Base-by-base conservation (phyloP, 2,329 filamentous ascomycete species). In the Metarhizium anisopliae region DNA sequence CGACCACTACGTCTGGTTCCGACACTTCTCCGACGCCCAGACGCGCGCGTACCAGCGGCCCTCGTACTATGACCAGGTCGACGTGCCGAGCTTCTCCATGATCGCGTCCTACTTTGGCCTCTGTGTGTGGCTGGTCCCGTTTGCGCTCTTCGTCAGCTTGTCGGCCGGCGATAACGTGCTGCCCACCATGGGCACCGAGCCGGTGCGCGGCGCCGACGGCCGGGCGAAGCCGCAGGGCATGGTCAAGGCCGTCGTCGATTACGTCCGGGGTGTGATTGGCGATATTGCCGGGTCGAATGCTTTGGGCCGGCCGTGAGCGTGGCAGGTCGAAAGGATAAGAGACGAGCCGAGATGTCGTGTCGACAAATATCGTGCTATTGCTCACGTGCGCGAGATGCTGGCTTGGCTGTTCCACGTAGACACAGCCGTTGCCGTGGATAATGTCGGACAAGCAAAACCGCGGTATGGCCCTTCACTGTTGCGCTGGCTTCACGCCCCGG, bases 1-100 rank as follows among this genome's bases (percentile, higher is more conserved):
- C 40, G 96, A 99, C 71, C 94, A 99, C 70, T 96, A 90, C 73
- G 77, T 95, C 52, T 99, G 94, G 93, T 97, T 99, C 78, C 83
- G 83, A 56, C 86, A 97, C 73, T 99, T 99, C 72, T 93, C 88
- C 57, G 73, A 78, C 55, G 77, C 80, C 55, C 80, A 86, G 60
- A 71, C 80, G 51, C 72, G 71, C 54, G 76, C 83, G 3, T 83
- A 85, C 71, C 72, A 79, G 55, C 77, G 80, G 64, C 76, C 79
- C 3, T 80, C 83, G 54, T 79, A 82, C 67, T 86, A 87, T 67
- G 83, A 89, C 60, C 75, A 78, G 56, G 74, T 77, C 55, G 72
- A 83, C 53, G 68, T 90, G 49, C 94, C 94, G 0, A 86, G 82
- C 42, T 99, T 99, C 70, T 92, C 90, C 18, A 90, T 97, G 74